These are phyloP conservation scores for Tarenaya hassleriana DNA, from an alignment of 345 rosid genomes.

Conservation along the genomic window DNA sequence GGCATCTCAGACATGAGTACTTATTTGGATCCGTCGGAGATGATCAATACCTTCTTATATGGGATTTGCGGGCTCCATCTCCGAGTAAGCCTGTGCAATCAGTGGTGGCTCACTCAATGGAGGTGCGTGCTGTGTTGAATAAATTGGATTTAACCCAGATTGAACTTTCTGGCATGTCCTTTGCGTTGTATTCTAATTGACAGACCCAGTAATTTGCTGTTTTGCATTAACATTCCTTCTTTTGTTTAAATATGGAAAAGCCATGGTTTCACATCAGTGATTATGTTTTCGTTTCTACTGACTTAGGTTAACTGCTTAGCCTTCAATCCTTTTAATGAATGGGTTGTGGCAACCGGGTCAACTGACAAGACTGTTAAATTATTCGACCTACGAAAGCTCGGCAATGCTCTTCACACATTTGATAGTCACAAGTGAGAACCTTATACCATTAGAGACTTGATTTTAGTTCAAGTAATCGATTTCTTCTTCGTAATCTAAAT, in stretches of 20 bases:
- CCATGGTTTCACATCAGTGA: not conserved
- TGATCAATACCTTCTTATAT: conserved; percentile 81
- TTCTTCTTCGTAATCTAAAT: conserved; percentile 8
- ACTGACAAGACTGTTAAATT: conserved; percentile 96
- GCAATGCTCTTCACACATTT: conserved; percentile 78
- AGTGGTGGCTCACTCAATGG: conserved; percentile 93
- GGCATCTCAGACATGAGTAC: conserved; percentile 96
- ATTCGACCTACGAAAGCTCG: conserved; percentile 88
- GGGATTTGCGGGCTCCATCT: conserved; percentile 86
- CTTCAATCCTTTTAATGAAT: conserved; percentile 95
- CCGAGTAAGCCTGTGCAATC: conserved; percentile 71
- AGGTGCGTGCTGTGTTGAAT: conserved; percentile 43
- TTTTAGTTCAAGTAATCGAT: not conserved
- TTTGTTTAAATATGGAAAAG: not conserved
- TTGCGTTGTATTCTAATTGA: too few species aligned
- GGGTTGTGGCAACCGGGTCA: conserved; percentile 98
- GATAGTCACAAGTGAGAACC: conserved; percentile 83
- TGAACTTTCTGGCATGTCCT: not conserved
- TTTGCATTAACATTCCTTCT: too few species aligned
- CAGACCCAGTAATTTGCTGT: not conserved
- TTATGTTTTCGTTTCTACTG: conserved; percentile 3
- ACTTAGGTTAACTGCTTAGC: conserved; percentile 93
- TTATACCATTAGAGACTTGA: not conserved
- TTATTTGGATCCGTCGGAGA: conserved; percentile 98
- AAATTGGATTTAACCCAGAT: not conserved